Evolutionary conservation across 495 filamentous ascomycete genomes (phyloP), one percentile per base, ranked within the genome.

Genomic region (Aeminium ludgeri): DNA sequence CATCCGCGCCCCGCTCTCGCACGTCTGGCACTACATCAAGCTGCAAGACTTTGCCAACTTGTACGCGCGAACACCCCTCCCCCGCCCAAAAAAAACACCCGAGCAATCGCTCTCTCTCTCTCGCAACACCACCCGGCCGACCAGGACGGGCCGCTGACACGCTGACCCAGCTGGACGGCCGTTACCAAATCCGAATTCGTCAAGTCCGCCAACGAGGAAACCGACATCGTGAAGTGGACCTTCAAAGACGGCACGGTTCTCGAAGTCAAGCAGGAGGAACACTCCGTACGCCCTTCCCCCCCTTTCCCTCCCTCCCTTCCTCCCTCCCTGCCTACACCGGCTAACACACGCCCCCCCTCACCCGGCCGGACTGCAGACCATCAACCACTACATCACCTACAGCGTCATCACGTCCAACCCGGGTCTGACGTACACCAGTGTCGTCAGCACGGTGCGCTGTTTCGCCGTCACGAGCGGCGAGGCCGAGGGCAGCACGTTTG

Each of bases 331-430:
- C n/a, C n/a, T n/a, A n/a, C n/a, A n/a, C n/a, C n/a, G n/a, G n/a
- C n/a, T n/a, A n/a, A n/a, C n/a, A n/a, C n/a, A n/a, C n/a, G n/a
- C n/a, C n/a, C n/a, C n/a, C n/a, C n/a, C n/a, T n/a, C n/a, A 10
- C 10, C 16, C 10, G 16, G 33, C 16, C 33, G 1, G 11, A 15
- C 2, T 3, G 11, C 36, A 79, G 74, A 66, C 66, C 36, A 70
- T 80, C 54, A 67, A 78, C 41, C 75, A 80, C 59, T 78, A 65
- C 62, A 76, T 80, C 51, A 80, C 73, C 7, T 80, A 77, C 64
- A 69, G 65, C 41, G 60, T 78, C 59, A 80, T 80, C 60, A 65
- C 66, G 13, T 61, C 73, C 6, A 58, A 67, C 48, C 76, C 76
- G 10, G 57, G 66, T 23, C 62, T 79, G 17, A 63, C 52, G 31